Evolutionary conservation across 2,329 filamentous ascomycete species (phyloP).

Genomic region (Aureobasidium sp.): DNA sequence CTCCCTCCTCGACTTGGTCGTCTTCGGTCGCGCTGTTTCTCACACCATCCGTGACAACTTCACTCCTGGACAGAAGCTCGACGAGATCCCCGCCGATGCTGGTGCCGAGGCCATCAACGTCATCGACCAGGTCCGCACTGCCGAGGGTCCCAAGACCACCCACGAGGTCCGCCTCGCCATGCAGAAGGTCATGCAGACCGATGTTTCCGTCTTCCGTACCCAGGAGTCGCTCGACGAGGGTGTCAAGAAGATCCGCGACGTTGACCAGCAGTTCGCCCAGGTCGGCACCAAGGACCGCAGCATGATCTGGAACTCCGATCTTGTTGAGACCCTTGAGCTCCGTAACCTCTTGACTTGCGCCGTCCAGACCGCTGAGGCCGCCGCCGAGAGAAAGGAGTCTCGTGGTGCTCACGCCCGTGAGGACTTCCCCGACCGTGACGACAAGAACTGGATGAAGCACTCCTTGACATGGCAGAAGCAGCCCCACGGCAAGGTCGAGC

Average conservation of each 20-base stretch:
- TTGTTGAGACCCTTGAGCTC: slow-evolving; percentile 92
- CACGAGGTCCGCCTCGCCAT: slow-evolving; percentile 82
- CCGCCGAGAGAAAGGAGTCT: slow-evolving; percentile 92
- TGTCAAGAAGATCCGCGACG: slow-evolving; percentile 69
- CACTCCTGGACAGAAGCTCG: slow-evolving; percentile 70
- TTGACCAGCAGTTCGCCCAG: slow-evolving; percentile 71
- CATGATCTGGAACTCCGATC: slow-evolving; percentile 99
- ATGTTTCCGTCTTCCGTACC: slow-evolving; percentile 93
- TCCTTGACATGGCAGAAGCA: slow-evolving; percentile 92
- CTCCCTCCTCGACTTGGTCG: slow-evolving; percentile 93
- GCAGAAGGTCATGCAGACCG: slow-evolving; percentile 98
- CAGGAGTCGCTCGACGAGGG: slow-evolving; percentile 91
- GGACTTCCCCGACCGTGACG: slow-evolving; percentile 92
- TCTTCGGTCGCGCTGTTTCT: slow-evolving; percentile 94
- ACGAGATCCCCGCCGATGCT: slow-evolving; percentile 73
- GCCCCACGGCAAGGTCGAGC: slow-evolving; percentile 77
- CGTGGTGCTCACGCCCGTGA: slow-evolving; percentile 95
- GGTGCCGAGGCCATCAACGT: slow-evolving; percentile 80
- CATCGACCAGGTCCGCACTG: slow-evolving; percentile 76
- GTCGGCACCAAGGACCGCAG: slow-evolving; percentile 95
- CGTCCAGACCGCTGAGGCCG: slow-evolving; percentile 82
- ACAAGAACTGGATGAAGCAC: slow-evolving; percentile 99
- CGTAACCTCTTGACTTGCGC: slow-evolving; percentile 95
- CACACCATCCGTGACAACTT: slow-evolving; percentile 96
- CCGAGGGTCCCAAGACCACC: slow-evolving; percentile 78